These are phyloP conservation scores for Rhizophagus sp. DNA, from an alignment of 192 early-diverging fungal genomes.

Conservation along the genomic window DNA sequence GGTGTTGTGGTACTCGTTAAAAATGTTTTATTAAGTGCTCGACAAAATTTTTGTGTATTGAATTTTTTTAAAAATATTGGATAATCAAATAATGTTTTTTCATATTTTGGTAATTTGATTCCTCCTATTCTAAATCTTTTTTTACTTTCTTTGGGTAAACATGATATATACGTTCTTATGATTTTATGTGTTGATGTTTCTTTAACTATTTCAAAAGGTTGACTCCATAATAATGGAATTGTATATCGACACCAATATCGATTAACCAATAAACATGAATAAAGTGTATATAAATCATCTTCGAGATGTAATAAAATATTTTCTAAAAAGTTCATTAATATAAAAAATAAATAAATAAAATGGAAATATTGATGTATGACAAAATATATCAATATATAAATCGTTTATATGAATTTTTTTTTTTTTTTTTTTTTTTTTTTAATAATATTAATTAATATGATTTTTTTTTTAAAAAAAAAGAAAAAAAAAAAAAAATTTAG, in stretches of 20 bases:
- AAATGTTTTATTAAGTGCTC: not conserved
- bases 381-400: no score
- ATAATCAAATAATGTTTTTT: not conserved
- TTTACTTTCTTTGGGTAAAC: not conserved
- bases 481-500: not conserved
- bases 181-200: not conserved
- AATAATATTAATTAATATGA: no score
- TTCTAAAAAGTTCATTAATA: not conserved
- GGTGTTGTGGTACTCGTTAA: not conserved
- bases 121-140: not conserved
- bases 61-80: not conserved
- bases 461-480: not conserved
- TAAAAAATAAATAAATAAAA: no score
- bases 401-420: no score
- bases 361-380: no score
- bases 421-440: no score
- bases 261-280: conserved; percentile 3
- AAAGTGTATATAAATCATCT: not conserved
- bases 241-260: not conserved
- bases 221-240: not conserved
- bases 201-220: not conserved
- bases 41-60: not conserved
- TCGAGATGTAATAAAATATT: not conserved
- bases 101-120: not conserved
- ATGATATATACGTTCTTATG: not conserved